These are phyloP conservation scores for Lactarius trivialis DNA, from an alignment of 768 basidiomycete genomes.

Conservation along the genomic window DNA sequence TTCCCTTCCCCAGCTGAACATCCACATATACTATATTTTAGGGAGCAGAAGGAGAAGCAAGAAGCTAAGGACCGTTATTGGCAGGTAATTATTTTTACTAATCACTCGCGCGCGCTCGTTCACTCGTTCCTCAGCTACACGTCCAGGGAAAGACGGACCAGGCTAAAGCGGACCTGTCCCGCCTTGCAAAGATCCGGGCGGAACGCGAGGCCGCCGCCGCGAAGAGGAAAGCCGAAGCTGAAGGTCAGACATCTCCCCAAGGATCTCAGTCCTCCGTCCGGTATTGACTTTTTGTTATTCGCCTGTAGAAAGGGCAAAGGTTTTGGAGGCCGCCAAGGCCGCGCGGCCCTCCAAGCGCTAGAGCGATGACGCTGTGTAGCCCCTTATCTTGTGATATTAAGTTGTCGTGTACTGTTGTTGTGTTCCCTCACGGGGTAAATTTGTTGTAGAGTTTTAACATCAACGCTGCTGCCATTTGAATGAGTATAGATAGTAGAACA, in stretches of 20 bases:
- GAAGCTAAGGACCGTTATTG: slow-evolving; percentile 83
- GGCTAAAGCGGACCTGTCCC: slow-evolving; percentile 81
- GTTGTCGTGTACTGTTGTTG: not conserved
- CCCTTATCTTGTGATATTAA: not conserved
- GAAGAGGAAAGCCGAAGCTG: slow-evolving; percentile 82
- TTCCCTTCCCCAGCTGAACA: not conserved
- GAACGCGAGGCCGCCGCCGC: slow-evolving; percentile 86
- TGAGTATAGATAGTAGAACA: not conserved
- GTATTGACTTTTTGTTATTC: not conserved
- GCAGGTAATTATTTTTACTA: slow-evolving; percentile 48
- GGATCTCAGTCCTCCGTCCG: not conserved
- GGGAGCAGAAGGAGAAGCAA: slow-evolving; percentile 89
- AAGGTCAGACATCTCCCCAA: slow-evolving; percentile 38
- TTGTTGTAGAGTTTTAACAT: slow-evolving; percentile 4
- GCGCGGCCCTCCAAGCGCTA: slow-evolving; percentile 10
- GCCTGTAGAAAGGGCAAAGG: slow-evolving; percentile 10
- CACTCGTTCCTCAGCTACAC: slow-evolving; percentile 45
- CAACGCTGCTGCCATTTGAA: not conserved
- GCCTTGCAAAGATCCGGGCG: slow-evolving; percentile 77
- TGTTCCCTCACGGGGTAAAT: not conserved
- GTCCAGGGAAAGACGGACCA: slow-evolving; percentile 81
- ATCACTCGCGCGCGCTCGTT: not conserved
- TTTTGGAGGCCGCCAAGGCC: slow-evolving; percentile 4
- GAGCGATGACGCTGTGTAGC: not conserved
- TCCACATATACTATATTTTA: slow-evolving; percentile 26